These are phyloP conservation scores for Pythium apleroticum DNA, from an alignment of 352 stramenopile genomes.

Conservation along the genomic window DNA sequence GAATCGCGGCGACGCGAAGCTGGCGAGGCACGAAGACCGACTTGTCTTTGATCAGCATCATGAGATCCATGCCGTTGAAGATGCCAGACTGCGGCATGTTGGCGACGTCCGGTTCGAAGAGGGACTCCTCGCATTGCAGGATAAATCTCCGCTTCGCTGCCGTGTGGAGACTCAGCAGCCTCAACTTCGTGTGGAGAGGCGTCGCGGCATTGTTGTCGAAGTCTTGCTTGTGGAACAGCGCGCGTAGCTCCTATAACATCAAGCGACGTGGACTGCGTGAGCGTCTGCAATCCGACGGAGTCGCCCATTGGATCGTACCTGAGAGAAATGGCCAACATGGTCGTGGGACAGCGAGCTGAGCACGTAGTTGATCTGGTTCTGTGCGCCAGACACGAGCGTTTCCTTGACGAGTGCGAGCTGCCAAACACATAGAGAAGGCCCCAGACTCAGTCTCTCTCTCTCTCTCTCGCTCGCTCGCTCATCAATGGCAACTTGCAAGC, in stretches of 20 bases:
- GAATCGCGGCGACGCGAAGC: conserved; percentile 68
- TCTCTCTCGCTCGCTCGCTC: too few relatives aligned
- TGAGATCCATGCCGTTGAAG: conserved; percentile 82
- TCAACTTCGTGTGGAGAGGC: conserved; percentile 72
- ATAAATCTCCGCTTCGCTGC: conserved; percentile 69
- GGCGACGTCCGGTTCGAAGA: conserved; percentile 52
- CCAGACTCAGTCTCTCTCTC: background rate
- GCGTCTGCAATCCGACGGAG: too few relatives aligned
- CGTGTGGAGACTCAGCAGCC: conserved; percentile 70
- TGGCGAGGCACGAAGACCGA: conserved; percentile 51
- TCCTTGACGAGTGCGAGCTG: conserved; percentile 81
- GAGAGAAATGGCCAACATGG: conserved; percentile 74
- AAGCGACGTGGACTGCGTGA: too few relatives aligned
- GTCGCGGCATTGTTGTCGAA: conserved; percentile 41
- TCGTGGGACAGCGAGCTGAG: conserved; percentile 73
- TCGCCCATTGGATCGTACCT: too few relatives aligned
- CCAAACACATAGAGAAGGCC: background rate
- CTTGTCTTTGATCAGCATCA: conserved; percentile 83
- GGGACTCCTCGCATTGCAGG: conserved; percentile 59
- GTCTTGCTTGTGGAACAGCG: conserved; percentile 71
- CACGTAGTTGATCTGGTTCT: conserved; percentile 88
- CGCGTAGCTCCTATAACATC: conserved; percentile 55
- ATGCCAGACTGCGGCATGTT: conserved; percentile 52
- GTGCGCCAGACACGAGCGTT: conserved; percentile 65
- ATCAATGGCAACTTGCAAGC: too few relatives aligned